Percentiles rank a stretch among this genome's conserved stretches.
phyloP scores from a whole-genome alignment of 257 asterid genomes.

The Phtheirospermum japonicum region DNA sequence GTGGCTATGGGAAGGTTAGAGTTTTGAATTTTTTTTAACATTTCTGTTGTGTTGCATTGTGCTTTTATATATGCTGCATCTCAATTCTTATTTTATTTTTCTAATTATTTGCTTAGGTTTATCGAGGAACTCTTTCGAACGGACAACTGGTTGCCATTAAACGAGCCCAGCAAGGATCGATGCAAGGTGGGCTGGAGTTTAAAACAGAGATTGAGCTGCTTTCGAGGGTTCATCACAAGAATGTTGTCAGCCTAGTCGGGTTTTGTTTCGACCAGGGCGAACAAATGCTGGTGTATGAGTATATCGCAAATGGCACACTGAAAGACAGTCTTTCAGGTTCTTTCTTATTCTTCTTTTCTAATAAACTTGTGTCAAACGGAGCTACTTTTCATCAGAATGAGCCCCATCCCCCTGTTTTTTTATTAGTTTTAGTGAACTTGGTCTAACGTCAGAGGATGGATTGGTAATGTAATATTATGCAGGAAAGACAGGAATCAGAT shows the following conservation, averaged over 20 bases:
- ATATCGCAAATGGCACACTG: constrained; percentile 75
- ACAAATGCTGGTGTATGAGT: constrained; percentile 88
- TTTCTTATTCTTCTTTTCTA: not conserved
- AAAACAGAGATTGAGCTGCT: constrained; percentile 89
- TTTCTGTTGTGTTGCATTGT: not conserved
- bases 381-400: too few species aligned
- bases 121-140: constrained; percentile 54
- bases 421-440: too few species aligned
- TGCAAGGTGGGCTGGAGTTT: constrained; percentile 87
- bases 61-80: not conserved
- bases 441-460: not conserved
- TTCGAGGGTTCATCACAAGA: constrained; percentile 88
- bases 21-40: not conserved
- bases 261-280: constrained; percentile 94
- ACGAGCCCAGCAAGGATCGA: constrained; percentile 91
- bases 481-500: constrained; percentile 49
- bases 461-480: not conserved
- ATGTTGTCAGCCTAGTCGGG: constrained; percentile 83
- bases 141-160: constrained; percentile 77
- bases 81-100: too few species aligned
- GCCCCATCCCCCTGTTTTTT: too few species aligned
- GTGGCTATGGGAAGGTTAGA: constrained; percentile 90
- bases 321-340: constrained; percentile 69
- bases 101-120: too few species aligned
- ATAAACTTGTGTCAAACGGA: too few species aligned